Evolutionary conservation across 768 basidiomycete species (phyloP).

Genomic region (Termitomyces sp.): DNA sequence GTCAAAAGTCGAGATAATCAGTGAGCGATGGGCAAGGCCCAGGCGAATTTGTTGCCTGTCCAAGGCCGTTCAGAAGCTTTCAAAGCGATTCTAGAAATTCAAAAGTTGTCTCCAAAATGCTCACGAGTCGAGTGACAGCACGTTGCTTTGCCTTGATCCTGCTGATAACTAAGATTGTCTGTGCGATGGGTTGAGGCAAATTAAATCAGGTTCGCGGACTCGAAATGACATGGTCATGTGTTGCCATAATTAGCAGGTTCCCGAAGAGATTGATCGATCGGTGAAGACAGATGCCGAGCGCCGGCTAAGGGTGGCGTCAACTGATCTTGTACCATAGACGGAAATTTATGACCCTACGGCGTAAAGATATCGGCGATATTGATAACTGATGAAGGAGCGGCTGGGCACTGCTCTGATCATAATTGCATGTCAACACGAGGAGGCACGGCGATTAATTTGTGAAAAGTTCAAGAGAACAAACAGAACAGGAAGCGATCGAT

Average conservation of each 20-base stretch:
- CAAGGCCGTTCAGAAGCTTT: neutral
- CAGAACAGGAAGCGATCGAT: neutral
- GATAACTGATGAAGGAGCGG: neutral
- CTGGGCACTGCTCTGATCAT: neutral
- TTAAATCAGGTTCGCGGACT: constrained; percentile 13
- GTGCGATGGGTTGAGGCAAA: neutral
- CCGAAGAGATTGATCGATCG: constrained; percentile 1
- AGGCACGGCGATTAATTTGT: constrained; percentile 1
- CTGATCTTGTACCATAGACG: neutral
- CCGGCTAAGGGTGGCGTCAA: neutral
- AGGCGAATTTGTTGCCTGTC: neutral
- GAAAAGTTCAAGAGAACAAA: neutral
- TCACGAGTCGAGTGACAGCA: neutral
- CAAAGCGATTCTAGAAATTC: neutral
- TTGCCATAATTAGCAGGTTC: constrained; percentile 7
- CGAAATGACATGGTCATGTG: constrained; percentile 8
- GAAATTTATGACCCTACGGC: neutral
- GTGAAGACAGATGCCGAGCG: neutral
- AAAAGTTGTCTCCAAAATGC: neutral
- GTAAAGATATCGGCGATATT: neutral
- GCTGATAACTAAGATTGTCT: constrained; percentile 4
- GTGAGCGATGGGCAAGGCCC: neutral
- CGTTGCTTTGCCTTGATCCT: constrained; percentile 1
- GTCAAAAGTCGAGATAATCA: neutral
- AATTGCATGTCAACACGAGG: constrained; percentile 13